Evolutionary conservation across 2,329 filamentous ascomycete genomes (phyloP).

Genomic region (Celoporthe dispersa): DNA sequence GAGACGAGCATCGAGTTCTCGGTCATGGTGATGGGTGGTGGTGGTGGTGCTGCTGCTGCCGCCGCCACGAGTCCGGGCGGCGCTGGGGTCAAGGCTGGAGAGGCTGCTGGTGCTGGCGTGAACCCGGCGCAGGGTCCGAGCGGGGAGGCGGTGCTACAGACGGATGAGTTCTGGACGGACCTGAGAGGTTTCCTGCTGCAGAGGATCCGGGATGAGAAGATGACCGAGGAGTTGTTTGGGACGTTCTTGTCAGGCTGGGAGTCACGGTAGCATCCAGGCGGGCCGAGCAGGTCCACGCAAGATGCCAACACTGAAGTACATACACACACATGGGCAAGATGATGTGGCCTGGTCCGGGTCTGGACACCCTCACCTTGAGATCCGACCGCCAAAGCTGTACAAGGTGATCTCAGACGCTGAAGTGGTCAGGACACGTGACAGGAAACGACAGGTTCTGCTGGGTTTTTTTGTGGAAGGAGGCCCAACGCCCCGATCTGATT

Average conservation of each 20-base stretch:
- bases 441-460: background rate
- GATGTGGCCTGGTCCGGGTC: background rate
- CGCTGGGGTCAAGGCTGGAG: slow-evolving; percentile 42
- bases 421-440: background rate
- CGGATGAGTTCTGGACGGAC: slow-evolving; percentile 84
- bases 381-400: background rate
- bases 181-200: slow-evolving; percentile 79
- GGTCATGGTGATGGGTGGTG: slow-evolving; percentile 60
- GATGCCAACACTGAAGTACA: background rate
- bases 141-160: slow-evolving; percentile 64
- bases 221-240: slow-evolving; percentile 65
- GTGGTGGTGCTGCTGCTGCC: slow-evolving; percentile 37
- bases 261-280: slow-evolving; percentile 20
- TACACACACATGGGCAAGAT: background rate
- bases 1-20: slow-evolving; percentile 70
- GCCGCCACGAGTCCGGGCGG: slow-evolving; percentile 18
- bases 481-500: slow-evolving; percentile 26
- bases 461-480: slow-evolving; percentile 13
- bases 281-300: background rate
- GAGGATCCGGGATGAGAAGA: slow-evolving; percentile 71
- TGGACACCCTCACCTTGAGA: background rate
- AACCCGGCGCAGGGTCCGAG: slow-evolving; percentile 58
- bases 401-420: background rate
- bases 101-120: slow-evolving; percentile 39
- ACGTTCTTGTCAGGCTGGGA: slow-evolving; percentile 77